These are phyloP conservation scores for Solanum commersonii DNA, from an alignment of 257 asterid genomes.

Conservation along the genomic window DNA sequence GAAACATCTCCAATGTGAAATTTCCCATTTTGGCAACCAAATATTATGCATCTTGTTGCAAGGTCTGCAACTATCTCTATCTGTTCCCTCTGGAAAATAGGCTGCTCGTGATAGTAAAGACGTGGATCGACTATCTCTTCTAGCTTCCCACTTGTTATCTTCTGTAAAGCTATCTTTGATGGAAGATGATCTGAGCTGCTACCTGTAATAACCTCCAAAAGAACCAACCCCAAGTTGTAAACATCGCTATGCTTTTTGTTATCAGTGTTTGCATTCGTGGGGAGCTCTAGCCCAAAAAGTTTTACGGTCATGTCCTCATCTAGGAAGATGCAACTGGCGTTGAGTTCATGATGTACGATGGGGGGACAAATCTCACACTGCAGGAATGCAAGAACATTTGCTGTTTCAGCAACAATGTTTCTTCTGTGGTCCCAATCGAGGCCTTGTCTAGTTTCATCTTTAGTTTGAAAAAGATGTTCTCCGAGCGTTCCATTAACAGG, in stretches of 20 bases:
- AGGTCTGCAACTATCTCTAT: constrained; percentile 48
- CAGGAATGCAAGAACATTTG: constrained; percentile 46
- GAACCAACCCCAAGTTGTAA: constrained; percentile 37
- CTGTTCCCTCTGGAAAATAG: constrained; percentile 34
- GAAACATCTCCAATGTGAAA: constrained; percentile 52
- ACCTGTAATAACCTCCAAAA: constrained; percentile 50
- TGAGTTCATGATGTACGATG: constrained; percentile 39
- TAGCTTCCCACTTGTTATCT: constrained; percentile 47
- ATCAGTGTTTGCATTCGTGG: background rate
- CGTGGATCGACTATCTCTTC: constrained; percentile 65
- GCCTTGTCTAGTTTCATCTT: constrained; percentile 15
- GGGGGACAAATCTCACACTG: constrained; percentile 53
- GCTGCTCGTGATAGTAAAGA: constrained; percentile 64
- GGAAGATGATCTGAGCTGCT: constrained; percentile 12
- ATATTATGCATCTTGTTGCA: constrained; percentile 58
- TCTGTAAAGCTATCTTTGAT: constrained; percentile 29
- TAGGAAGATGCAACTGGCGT: constrained; percentile 37
- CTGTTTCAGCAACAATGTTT: constrained; percentile 40
- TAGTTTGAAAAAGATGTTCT: constrained; percentile 25
- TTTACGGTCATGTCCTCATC: constrained; percentile 34
- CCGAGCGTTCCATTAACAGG: constrained; percentile 37
- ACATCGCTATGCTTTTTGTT: constrained; percentile 33
- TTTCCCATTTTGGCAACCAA: constrained; percentile 42
- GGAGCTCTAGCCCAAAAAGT: constrained; percentile 39
- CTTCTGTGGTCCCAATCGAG: constrained; percentile 49